Base-by-base conservation (phyloP, 805 yeast genomes). In the Myxozyma melibiosi region DNA sequence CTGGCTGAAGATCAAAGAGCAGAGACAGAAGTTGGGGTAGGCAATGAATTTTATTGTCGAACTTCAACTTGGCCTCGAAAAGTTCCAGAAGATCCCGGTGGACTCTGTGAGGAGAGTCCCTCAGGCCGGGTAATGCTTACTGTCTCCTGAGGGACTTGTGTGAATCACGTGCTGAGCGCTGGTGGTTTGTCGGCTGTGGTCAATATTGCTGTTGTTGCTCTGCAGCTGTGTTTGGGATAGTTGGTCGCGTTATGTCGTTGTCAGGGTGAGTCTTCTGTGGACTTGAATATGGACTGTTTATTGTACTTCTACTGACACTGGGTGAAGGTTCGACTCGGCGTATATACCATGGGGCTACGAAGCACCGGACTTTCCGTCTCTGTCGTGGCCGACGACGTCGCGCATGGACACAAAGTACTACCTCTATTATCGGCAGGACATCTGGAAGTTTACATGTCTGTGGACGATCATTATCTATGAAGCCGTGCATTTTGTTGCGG, bases 371-470 rank as follows among this genome's bases (percentile, higher is more conserved):
- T 92, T 91, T 66, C 98, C 98, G 3, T 84, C 95, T 2, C 71
- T 92, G 30, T 79, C 77, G 66, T 85, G 90, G 87, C 96, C 96
- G 0, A 63, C 81, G 14, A 70, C 73, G 11, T 67, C 72, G 34
- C 70, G 74, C 1, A 51, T 68, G 31, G 55, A 64, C 1, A 57
- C 67, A 1, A 58, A 62, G 14, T 60, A 67, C 34, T 83, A 79
- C 62, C 79, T 92, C 3, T 92, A 88, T 73, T 81, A 83, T 65
- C 73, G 84, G 1, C 63, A 69, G 16, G 97, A 90, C 66, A 82
- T 92, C 14, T 91, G 96, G 94, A 73, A 71, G 62, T 92, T 88
- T 76, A 88, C 96, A 0, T 76, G 89, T 8, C 79, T 74, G 65
- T 92, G 99, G 98, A 79, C 86, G 13, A 65, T 92, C 45, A 84